Percentiles rank a stretch among this genome's conserved stretches.
Conservation (phyloP, 257 asterid genomes). For the Plantago elongata region DNA sequence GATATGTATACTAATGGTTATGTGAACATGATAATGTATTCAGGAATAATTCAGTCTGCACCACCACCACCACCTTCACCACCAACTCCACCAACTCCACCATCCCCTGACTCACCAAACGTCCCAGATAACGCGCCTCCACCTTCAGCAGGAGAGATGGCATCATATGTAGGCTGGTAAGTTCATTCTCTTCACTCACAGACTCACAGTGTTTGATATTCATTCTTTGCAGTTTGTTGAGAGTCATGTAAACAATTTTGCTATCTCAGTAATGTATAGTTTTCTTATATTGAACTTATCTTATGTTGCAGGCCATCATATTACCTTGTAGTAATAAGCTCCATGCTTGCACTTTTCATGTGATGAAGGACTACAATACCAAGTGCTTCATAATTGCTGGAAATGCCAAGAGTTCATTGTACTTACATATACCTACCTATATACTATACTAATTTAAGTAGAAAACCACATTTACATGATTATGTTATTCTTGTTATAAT, state of each 20-base stretch:
- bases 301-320: conserved; percentile 26
- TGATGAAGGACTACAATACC: neutral
- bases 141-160: conserved; percentile 17
- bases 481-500: too few species aligned
- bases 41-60: conserved; percentile 36
- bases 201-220: neutral
- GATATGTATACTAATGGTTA: neutral
- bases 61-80: conserved; percentile 32
- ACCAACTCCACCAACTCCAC: conserved; percentile 12
- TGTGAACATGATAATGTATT: neutral
- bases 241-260: too few species aligned
- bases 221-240: neutral
- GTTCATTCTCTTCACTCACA: neutral
- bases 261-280: neutral
- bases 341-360: conserved; percentile 25
- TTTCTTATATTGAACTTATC: neutral
- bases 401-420: neutral
- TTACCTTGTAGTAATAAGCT: conserved; percentile 18
- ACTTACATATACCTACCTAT: neutral
- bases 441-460: neutral
- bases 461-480: neutral
- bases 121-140: conserved; percentile 16
- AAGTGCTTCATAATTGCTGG: neutral
- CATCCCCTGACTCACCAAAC: conserved; percentile 6
- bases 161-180: conserved; percentile 25